Base-by-base conservation (phyloP, 768 basidiomycete species). In the Filobasidium floriforme region DNA sequence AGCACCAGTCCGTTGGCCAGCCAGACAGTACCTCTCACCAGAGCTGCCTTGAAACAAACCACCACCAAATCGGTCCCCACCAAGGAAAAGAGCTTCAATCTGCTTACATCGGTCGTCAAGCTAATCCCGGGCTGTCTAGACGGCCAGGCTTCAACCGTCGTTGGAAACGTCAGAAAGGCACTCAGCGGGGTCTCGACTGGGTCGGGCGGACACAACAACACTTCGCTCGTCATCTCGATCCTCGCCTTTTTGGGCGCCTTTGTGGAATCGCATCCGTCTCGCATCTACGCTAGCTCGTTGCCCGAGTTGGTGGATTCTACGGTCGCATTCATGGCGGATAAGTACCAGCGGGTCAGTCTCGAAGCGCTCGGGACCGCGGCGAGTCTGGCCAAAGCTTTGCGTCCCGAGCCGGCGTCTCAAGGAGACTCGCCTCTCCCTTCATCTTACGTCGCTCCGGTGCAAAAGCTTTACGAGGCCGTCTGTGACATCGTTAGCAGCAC, bases 351-450 rank as follows among this genome's bases (percentile, higher is more conserved):
- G 67, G 85, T 97, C 67, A 88, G 86, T 6, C 87, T 91, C 1
- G 91, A 93, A 73, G 84, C 91, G 0, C 92, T 98, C 83, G 85
- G 86, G 43, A 88, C 87, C 1, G 91, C 90, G 72, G 90, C 91
- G 1, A 83, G 91, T 1, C 81, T 99, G 7, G 82, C 96, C 37
- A 86, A 84, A 68, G 83, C 89, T 1, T 80, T 88, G 44, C 86
- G 88, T 59, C 90, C 90, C 0, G 77, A 88, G 57, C 85, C 85
- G 69, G 67, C 72, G 0, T 57, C 66, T 22, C 69, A 72, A 1
- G 59, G 69, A 29, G 62, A 71, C 6, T 73, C 71, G 46, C 75
- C 71, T 11, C 68, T 76, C 7, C 65, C 74, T 1, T 28, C 52
- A 1, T 66, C 54, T 12, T 69, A 76, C 64, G 63, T 60, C 11